Evolutionary conservation across 2,329 filamentous ascomycete species (phyloP).

Genomic region (Emydomyces testavorans): DNA sequence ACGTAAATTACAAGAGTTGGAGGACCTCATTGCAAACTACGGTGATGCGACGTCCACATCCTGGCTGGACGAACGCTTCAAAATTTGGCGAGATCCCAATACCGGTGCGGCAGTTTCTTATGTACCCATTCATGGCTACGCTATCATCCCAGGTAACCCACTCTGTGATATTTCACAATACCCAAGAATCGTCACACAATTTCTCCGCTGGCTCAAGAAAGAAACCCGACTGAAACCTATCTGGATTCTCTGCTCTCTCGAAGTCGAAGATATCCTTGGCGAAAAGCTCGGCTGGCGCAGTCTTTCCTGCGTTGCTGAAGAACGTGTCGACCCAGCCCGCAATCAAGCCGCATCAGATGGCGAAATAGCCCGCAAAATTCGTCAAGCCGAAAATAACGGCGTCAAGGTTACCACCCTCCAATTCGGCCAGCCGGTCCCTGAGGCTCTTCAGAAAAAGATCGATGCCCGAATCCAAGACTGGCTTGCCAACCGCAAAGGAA

Average conservation of each 20-base stretch:
- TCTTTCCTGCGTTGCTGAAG: constrained; percentile 76
- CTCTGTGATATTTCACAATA: constrained; percentile 73
- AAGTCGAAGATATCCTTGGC: constrained; percentile 68
- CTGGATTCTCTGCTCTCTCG: constrained; percentile 77
- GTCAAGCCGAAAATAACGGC: constrained; percentile 69
- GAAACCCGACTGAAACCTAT: constrained; percentile 64
- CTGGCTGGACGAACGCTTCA: constrained; percentile 80
- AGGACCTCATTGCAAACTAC: constrained; percentile 88
- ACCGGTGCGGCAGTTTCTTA: constrained; percentile 80
- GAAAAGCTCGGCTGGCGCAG: constrained; percentile 76
- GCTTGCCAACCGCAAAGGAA: constrained; percentile 67
- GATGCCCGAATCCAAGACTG: constrained; percentile 67
- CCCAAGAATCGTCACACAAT: constrained; percentile 58
- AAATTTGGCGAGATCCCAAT: constrained; percentile 68
- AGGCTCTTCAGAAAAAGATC: constrained; percentile 57
- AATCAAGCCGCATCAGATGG: constrained; percentile 55
- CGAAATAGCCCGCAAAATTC: constrained; percentile 61
- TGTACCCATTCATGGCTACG: constrained; percentile 63
- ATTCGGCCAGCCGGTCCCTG: constrained; percentile 50
- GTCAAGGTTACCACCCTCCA: constrained; percentile 66
- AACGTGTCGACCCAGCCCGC: constrained; percentile 65
- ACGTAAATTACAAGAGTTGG: constrained; percentile 57
- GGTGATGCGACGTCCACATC: constrained; percentile 89
- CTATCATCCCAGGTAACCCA: constrained; percentile 76
- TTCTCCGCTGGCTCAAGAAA: constrained; percentile 62